Evolutionary conservation across 345 rosid species (phyloP).

Genomic region (Brassica cretica): DNA sequence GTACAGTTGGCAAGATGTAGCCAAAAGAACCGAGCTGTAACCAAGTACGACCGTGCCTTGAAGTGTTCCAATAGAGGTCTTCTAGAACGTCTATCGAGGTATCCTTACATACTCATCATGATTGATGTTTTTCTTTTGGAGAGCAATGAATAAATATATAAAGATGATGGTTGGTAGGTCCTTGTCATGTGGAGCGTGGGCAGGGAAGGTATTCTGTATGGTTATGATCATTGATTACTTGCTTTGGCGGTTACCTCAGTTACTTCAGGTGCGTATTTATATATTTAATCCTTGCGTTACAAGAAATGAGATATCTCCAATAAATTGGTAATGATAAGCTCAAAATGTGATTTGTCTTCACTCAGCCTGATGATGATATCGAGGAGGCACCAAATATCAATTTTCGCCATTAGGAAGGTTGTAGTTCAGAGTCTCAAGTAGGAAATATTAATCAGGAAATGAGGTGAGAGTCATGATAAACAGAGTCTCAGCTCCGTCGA

Average conservation of each 20-base stretch:
- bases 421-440: neutral
- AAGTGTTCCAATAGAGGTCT: conserved; percentile 66
- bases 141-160: neutral
- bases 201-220: conserved; percentile 87
- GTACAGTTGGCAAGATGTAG: conserved; percentile 95
- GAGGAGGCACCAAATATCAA: conserved; percentile 69
- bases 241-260: conserved; percentile 63
- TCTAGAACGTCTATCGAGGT: conserved; percentile 65
- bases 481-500: neutral
- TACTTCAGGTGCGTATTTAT: conserved; percentile 53
- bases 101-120: neutral
- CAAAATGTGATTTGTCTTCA: conserved; percentile 3
- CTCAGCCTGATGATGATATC: conserved; percentile 70
- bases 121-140: neutral
- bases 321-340: neutral
- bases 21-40: conserved; percentile 83
- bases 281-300: neutral
- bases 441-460: neutral
- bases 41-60: conserved; percentile 60
- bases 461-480: neutral
- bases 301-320: neutral
- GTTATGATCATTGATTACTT: conserved; percentile 61
- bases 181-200: conserved; percentile 91
- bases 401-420: conserved; percentile 21
- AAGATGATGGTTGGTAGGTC: conserved; percentile 43